Evolutionary conservation across 129 eudicot species (phyloP).

Genomic region (Calendula officinalis): DNA sequence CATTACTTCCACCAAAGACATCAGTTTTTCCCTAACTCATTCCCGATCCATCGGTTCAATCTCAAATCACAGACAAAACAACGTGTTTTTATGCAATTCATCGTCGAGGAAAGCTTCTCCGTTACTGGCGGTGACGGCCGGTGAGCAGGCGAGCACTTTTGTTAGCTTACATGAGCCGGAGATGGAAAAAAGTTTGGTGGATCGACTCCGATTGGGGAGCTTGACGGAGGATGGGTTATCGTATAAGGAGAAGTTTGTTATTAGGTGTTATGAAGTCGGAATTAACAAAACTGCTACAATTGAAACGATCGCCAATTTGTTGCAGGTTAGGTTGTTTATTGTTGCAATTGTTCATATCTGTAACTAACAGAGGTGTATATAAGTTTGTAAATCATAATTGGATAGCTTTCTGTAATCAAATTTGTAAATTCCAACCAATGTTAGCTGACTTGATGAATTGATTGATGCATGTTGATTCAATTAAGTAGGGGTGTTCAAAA

Average conservation of each 20-base stretch:
- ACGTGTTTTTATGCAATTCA: slow-evolving; percentile 6
- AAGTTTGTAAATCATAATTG: too few relatives aligned
- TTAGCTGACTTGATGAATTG: too few relatives aligned
- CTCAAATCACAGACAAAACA: slow-evolving; percentile 16
- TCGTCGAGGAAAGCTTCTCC: slow-evolving; percentile 11
- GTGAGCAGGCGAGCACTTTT: slow-evolving; percentile 12
- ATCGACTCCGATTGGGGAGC: slow-evolving; percentile 63
- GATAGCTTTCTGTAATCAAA: too few relatives aligned
- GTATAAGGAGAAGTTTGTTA: slow-evolving; percentile 73
- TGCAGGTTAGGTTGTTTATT: slow-evolving; percentile 47
- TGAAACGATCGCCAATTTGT: slow-evolving; percentile 75
- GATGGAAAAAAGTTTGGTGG: slow-evolving; percentile 41
- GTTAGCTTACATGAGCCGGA: slow-evolving; percentile 7
- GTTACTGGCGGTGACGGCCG: slow-evolving; percentile 21
- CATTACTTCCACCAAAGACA: slow-evolving; percentile 14
- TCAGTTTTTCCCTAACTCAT: too few relatives aligned
- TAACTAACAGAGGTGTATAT: too few relatives aligned
- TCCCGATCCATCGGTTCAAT: slow-evolving; percentile 7
- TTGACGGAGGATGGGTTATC: slow-evolving; percentile 69
- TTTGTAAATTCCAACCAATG: too few relatives aligned
- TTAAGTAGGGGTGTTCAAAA: too few relatives aligned
- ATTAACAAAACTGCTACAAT: slow-evolving; percentile 77
- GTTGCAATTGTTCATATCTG: too few relatives aligned
- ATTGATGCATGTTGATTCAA: too few relatives aligned
- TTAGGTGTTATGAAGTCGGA: slow-evolving; percentile 77